Conservation (phyloP, 2,329 filamentous ascomycete species). For the Graphilbum sp. region DNA sequence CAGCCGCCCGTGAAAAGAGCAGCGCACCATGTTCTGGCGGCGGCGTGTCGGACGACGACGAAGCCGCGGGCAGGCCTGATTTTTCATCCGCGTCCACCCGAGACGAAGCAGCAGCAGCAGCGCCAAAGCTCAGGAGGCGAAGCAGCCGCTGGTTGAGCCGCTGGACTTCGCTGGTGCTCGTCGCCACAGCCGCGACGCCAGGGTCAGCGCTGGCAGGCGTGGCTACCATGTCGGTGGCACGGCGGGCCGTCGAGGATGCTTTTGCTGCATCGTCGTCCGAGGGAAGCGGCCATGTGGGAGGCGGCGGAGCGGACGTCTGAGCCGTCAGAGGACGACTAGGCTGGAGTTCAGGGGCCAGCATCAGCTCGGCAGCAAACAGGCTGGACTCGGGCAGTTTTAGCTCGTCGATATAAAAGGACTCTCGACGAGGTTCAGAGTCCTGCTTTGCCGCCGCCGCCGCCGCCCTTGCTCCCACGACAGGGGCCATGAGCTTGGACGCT, state of each 20-base stretch:
- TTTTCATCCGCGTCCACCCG: too few species aligned
- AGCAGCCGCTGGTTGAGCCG: conserved; percentile 21
- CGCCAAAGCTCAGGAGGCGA: conserved; percentile 22
- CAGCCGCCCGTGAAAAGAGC: too few species aligned
- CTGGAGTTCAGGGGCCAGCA: too few species aligned
- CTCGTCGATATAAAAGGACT: conserved; percentile 7
- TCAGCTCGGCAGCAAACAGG: too few species aligned
- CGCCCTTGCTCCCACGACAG: conserved; percentile 1
- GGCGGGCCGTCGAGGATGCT: too few species aligned
- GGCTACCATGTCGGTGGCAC: conserved; percentile 12
- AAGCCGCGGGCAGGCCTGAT: too few species aligned
- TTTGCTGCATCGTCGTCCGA: background rate
- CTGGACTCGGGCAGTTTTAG: conserved; percentile 7
- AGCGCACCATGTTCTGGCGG: background rate
- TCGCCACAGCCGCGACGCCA: conserved; percentile 14
- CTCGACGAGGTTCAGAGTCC: too few species aligned
- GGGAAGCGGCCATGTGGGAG: background rate
- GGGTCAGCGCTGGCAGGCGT: conserved; percentile 15
- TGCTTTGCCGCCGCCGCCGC: too few species aligned
- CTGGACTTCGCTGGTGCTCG: conserved; percentile 18
- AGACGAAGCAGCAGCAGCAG: conserved; percentile 6
- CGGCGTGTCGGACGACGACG: too few species aligned
- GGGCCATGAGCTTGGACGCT: conserved; percentile 13
- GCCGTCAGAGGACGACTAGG: too few species aligned
- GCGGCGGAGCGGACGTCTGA: too few species aligned